Evolutionary conservation across 2,329 filamentous ascomycete genomes (phyloP).

Genomic region (Neofusicoccum ribis): DNA sequence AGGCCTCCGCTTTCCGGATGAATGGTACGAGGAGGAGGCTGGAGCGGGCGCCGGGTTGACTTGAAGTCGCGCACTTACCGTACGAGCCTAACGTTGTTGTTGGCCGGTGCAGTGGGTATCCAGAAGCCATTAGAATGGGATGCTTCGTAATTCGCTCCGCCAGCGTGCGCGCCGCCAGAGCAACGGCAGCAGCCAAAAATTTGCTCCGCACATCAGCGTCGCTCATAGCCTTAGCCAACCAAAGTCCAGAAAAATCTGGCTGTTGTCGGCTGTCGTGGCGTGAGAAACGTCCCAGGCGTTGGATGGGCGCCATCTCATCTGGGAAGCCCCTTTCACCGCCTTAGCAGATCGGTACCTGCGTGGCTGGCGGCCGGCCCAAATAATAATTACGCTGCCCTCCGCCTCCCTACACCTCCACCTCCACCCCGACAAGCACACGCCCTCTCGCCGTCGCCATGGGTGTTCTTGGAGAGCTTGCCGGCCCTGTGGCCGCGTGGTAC

Average conservation of each 20-base stretch:
- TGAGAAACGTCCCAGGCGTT: slow-evolving; percentile 16
- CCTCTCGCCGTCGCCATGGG: slow-evolving; percentile 47
- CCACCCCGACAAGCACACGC: slow-evolving; percentile 1
- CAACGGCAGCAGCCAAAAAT: neutral
- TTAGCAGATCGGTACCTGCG: slow-evolving; percentile 19
- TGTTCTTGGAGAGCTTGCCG: slow-evolving; percentile 50
- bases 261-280: slow-evolving; percentile 18
- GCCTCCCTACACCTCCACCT: slow-evolving; percentile 10
- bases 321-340: slow-evolving; percentile 20
- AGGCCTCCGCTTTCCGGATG: neutral
- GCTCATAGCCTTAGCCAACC: neutral
- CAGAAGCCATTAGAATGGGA: slow-evolving; percentile 6
- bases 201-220: neutral
- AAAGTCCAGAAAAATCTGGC: slow-evolving; percentile 8
- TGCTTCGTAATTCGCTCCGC: slow-evolving; percentile 8
- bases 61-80: neutral
- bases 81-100: slow-evolving; percentile 12
- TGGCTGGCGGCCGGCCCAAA: neutral
- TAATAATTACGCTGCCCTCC: slow-evolving; percentile 5
- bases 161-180: neutral
- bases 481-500: slow-evolving; percentile 50
- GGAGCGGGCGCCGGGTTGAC: neutral
- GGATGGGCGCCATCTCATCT: slow-evolving; percentile 14
- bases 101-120: neutral
- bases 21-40: neutral